Conservation (phyloP, 495 filamentous ascomycete species). For the Ramalina peruviana region DNA sequence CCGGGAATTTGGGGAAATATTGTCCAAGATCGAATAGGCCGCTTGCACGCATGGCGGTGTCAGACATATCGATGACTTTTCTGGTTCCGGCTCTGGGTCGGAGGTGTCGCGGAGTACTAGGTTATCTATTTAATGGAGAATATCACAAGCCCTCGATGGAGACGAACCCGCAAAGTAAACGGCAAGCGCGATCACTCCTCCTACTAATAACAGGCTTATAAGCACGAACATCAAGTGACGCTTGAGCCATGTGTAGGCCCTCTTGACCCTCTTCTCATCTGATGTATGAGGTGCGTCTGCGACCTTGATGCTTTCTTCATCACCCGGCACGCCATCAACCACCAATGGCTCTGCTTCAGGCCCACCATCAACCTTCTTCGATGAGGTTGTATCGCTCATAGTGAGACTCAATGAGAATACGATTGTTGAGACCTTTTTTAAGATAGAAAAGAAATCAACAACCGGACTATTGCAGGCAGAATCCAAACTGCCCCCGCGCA, state of each 20-base stretch:
- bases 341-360: constrained; percentile 14
- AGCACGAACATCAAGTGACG: constrained; percentile 10
- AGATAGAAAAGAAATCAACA: too few relatives aligned
- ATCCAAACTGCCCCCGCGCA: too few relatives aligned
- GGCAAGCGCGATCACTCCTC: constrained; percentile 11
- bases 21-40: constrained; percentile 52
- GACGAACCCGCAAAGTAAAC: constrained; percentile 12
- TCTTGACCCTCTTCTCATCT: constrained; percentile 1
- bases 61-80: constrained; percentile 26
- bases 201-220: constrained; percentile 11
- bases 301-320: constrained; percentile 4
- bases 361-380: too few relatives aligned
- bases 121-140: not conserved
- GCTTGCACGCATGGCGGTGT: constrained; percentile 55
- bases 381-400: too few relatives aligned
- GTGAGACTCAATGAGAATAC: too few relatives aligned
- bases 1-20: constrained; percentile 48
- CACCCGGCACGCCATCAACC: constrained; percentile 7
- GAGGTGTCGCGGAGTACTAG: constrained; percentile 3
- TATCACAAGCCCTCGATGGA: not conserved
- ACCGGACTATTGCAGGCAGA: too few relatives aligned
- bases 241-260: constrained; percentile 8
- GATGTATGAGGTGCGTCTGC: not conserved
- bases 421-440: too few relatives aligned
- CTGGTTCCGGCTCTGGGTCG: not conserved